Percentiles rank a stretch among this genome's conserved stretches.
Conservation (phyloP, 2,329 filamentous ascomycete genomes). For the Pyrenophora seminiperda region DNA sequence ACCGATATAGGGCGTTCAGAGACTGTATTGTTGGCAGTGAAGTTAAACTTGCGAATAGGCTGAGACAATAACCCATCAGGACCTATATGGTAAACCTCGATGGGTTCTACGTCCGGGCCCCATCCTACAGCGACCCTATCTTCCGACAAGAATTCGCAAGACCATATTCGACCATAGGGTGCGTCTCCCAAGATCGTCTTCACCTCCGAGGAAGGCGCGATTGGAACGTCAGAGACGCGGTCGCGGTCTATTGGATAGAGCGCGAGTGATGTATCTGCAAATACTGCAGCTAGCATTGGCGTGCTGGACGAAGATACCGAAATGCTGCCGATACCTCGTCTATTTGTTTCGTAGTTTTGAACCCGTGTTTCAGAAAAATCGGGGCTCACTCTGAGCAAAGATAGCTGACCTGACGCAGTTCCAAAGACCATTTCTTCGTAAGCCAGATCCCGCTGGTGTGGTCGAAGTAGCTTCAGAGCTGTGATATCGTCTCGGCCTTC, state of each 20-base stretch:
- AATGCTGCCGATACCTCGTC: constrained; percentile 54
- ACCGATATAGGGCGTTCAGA: constrained; percentile 42
- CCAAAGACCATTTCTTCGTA: constrained; percentile 60
- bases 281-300: constrained; percentile 58
- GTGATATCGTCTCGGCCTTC: constrained; percentile 66
- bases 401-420: constrained; percentile 61
- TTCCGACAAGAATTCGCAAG: constrained; percentile 59
- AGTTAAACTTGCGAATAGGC: constrained; percentile 48
- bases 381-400: constrained; percentile 32
- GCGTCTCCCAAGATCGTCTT: constrained; percentile 18
- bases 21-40: constrained; percentile 17
- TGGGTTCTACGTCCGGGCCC: constrained; percentile 50
- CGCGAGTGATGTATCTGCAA: constrained; percentile 53
- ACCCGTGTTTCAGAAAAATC: constrained; percentile 14
- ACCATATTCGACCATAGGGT: constrained; percentile 50
- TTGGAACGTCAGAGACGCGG: constrained; percentile 34
- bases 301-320: constrained; percentile 51
- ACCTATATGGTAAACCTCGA: constrained; percentile 58
- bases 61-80: constrained; percentile 50
- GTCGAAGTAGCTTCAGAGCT: constrained; percentile 58
- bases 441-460: constrained; percentile 45
- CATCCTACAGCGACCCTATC: constrained; percentile 59
- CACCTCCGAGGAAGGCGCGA: constrained; percentile 26
- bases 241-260: constrained; percentile 51
- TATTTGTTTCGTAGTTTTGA: constrained; percentile 50